Percentiles rank a stretch among this genome's conserved stretches.
Evolutionary conservation across 2,329 filamentous ascomycete genomes (phyloP).

Genomic region (Coniochaeta prunicola): DNA sequence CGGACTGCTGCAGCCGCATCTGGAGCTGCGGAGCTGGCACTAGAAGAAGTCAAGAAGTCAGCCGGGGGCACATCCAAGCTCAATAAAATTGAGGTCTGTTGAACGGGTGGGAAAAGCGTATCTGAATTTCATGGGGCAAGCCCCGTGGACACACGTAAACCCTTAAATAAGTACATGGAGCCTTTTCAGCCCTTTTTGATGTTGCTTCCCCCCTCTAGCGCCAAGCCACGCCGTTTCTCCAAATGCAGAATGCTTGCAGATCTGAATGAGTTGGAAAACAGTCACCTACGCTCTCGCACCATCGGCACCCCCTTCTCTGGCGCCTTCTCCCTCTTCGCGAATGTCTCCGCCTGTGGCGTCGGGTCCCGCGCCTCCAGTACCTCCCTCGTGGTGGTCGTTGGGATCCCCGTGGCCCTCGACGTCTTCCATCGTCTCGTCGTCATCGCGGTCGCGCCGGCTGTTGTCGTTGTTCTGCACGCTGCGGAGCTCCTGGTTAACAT

Average conservation of each 20-base stretch:
- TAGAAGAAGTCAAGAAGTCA: conserved; percentile 24
- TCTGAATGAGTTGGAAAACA: conserved; percentile 23
- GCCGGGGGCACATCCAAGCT: neutral
- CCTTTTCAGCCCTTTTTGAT: neutral
- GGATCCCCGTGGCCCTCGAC: conserved; percentile 57
- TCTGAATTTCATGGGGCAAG: neutral
- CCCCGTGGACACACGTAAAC: neutral
- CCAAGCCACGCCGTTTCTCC: neutral
- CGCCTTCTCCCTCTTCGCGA: conserved; percentile 79
- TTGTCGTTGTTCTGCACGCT: conserved; percentile 49
- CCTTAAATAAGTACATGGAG: neutral
- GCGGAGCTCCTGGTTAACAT: conserved; percentile 67
- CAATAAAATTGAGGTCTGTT: neutral
- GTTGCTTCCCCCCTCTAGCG: neutral
- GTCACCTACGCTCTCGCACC: conserved; percentile 98
- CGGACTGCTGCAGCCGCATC: conserved; percentile 73
- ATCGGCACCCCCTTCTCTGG: conserved; percentile 89
- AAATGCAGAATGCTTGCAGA: conserved; percentile 1
- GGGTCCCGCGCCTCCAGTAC: conserved; percentile 73
- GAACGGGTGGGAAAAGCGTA: neutral
- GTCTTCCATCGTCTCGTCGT: conserved; percentile 75
- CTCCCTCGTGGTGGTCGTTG: conserved; percentile 49
- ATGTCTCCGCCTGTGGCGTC: conserved; percentile 88
- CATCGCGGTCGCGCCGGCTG: conserved; percentile 35
- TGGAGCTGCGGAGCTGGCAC: conserved; percentile 49